Percentiles rank a stretch among this genome's conserved stretches.
phyloP scores from a whole-genome alignment of 2,329 filamentous ascomycete species.

The Scytalidium sp. region DNA sequence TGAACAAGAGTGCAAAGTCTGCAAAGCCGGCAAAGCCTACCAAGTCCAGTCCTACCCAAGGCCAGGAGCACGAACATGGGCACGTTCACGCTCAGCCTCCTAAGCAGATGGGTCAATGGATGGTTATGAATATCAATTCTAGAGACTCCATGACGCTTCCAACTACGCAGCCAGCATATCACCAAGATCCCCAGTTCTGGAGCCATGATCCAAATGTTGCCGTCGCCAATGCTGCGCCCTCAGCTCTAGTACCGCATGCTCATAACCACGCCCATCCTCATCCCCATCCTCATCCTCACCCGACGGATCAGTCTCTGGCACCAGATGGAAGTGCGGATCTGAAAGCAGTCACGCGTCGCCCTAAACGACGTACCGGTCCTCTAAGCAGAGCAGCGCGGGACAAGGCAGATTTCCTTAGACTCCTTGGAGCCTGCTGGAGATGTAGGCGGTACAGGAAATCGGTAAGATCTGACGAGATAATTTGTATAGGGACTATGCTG shows the following conservation, averaged over 20 bases:
- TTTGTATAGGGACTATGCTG: not conserved
- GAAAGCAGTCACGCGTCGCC: not conserved
- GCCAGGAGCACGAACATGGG: not conserved
- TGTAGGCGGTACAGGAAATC: not conserved
- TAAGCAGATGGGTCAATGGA: not conserved
- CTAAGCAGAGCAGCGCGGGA: not conserved
- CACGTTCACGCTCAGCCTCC: not conserved
- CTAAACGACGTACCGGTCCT: not conserved
- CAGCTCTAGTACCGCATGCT: not conserved
- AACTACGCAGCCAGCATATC: not conserved
- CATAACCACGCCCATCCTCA: not conserved
- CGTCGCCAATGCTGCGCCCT: not conserved
- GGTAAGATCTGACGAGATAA: not conserved
- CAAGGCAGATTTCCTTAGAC: not conserved
- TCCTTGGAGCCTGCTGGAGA: not conserved
- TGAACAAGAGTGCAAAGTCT: not conserved
- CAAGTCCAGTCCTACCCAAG: not conserved
- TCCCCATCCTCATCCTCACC: not conserved
- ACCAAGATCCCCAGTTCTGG: not conserved
- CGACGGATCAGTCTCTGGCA: not conserved
- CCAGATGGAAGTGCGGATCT: not conserved
- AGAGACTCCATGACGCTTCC: not conserved
- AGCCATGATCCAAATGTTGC: not conserved
- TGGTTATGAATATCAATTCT: not conserved
- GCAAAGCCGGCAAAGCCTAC: not conserved